Conservation (phyloP, 352 stramenopile genomes). For the Phytopythium mirpurense region DNA sequence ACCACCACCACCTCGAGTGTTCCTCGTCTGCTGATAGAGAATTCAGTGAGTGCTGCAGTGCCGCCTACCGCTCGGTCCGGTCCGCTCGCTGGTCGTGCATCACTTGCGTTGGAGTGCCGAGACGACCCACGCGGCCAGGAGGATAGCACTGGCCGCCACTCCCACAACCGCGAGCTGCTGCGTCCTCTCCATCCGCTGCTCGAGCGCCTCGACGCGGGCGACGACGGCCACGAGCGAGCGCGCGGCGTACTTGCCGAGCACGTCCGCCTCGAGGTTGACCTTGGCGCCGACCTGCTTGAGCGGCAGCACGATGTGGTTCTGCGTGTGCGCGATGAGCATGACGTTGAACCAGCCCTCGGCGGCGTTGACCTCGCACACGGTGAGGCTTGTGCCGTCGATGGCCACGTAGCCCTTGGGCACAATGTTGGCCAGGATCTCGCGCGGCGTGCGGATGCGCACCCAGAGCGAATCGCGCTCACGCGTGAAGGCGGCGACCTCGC, state of each 20-base stretch:
- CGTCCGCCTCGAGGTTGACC: conserved; percentile 92
- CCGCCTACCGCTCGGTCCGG: not conserved
- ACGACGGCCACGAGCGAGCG: conserved; percentile 63
- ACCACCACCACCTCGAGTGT: conserved; percentile 6
- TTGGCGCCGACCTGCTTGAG: conserved; percentile 83
- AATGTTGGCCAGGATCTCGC: conserved; percentile 91
- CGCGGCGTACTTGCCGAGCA: conserved; percentile 90
- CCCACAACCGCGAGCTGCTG: conserved; percentile 25
- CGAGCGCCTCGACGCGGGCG: conserved; percentile 52
- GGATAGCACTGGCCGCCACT: conserved; percentile 20
- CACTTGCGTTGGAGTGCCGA: conserved; percentile 7
- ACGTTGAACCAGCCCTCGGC: conserved; percentile 94
- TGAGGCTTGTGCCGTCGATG: conserved; percentile 97
- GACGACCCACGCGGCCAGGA: conserved; percentile 15
- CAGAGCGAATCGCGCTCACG: conserved; percentile 95
- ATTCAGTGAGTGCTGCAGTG: not conserved
- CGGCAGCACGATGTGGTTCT: conserved; percentile 95
- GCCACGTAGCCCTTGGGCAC: conserved; percentile 94
- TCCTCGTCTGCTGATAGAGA: not conserved
- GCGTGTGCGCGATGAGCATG: conserved; percentile 98
- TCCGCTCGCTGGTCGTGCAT: no score
- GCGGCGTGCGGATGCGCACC: conserved; percentile 86
- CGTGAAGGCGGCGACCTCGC: conserved; percentile 86
- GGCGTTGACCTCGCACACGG: conserved; percentile 90
- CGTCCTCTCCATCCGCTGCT: conserved; percentile 39